phyloP scores from a whole-genome alignment of 441 rosid species.

The Bocquillonia castaneifolia region DNA sequence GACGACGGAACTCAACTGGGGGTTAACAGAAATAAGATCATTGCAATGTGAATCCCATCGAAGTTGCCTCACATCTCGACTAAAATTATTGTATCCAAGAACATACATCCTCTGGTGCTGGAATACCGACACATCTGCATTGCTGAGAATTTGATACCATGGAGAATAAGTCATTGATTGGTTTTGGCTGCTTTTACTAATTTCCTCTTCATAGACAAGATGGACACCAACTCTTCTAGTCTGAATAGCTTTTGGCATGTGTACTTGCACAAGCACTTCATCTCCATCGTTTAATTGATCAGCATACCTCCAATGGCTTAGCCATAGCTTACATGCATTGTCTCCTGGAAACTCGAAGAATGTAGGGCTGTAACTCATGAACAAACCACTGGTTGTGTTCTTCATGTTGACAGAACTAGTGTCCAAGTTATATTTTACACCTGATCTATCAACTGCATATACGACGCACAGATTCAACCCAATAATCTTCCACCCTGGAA shows the following conservation, averaged over 20 bases:
- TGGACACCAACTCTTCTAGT: background rate
- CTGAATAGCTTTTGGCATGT: background rate
- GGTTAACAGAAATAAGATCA: background rate
- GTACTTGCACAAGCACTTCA: background rate
- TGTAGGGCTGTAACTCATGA: background rate
- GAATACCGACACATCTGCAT: background rate
- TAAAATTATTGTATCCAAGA: background rate
- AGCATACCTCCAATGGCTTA: constrained; percentile 21
- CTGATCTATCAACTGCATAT: background rate
- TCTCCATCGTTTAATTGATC: constrained; percentile 3
- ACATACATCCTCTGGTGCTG: background rate
- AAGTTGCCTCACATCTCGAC: background rate
- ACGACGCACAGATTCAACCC: constrained; percentile 4
- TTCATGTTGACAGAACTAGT: background rate
- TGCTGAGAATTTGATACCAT: background rate
- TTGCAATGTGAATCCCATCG: background rate
- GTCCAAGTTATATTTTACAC: background rate
- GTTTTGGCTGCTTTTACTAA: too few species aligned
- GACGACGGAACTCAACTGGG: background rate
- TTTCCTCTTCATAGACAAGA: background rate
- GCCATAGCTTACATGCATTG: constrained; percentile 8
- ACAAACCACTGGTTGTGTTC: background rate
- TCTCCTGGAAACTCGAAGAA: background rate
- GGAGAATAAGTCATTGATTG: background rate
- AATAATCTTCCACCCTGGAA: background rate